Evolutionary conservation across 169 alveolate genomes (phyloP).

Genomic region (Pseudocohnilembus persalinus): DNA sequence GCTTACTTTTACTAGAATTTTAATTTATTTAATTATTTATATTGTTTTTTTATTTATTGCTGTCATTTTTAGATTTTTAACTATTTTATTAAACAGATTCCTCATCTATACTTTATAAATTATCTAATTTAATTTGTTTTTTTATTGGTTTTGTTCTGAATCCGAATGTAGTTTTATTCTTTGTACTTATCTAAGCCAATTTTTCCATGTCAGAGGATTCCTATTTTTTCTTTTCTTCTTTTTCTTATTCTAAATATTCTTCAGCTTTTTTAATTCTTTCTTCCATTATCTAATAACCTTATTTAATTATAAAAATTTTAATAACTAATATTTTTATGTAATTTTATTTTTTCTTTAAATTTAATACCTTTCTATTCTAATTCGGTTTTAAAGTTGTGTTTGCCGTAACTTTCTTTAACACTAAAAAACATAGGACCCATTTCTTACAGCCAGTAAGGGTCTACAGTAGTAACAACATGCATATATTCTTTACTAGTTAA

Average conservation of each 20-base stretch:
- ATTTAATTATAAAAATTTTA: conserved; percentile 3
- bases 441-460: conserved; percentile 98
- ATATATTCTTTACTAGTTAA: conserved; percentile 98
- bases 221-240: neutral
- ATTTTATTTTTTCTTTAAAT: conserved; percentile 14
- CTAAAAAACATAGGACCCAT: conserved; percentile 90
- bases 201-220: neutral
- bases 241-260: neutral
- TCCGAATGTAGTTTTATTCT: neutral
- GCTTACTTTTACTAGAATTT: no score
- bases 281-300: conserved; percentile 5
- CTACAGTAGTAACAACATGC: conserved; percentile 97
- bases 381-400: conserved; percentile 24
- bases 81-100: no score
- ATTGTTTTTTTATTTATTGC: no score
- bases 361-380: conserved; percentile 31
- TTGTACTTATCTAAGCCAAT: no score
- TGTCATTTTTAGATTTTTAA: no score
- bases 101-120: no score
- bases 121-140: no score
- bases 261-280: neutral
- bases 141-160: neutral
- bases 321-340: neutral
- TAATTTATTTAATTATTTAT: no score
- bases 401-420: conserved; percentile 66